These are phyloP conservation scores for Ostreobium quekettii DNA, from an alignment of 139 green algal species.

Conservation along the genomic window DNA sequence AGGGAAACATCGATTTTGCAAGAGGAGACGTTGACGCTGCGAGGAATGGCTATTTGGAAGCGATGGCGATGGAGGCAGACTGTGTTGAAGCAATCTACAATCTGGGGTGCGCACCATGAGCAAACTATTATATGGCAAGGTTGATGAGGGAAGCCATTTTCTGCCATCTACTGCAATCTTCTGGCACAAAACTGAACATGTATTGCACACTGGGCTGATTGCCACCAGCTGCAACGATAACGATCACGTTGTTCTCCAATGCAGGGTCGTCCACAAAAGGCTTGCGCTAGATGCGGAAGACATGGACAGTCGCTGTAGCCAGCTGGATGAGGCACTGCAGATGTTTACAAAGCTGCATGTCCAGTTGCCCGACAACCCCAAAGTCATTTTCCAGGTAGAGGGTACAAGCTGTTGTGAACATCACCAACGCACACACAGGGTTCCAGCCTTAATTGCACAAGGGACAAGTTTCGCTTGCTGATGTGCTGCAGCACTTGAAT, in stretches of 20 bases:
- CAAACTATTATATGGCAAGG: constrained; percentile 1
- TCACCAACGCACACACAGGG: too few relatives aligned
- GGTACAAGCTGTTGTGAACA: too few relatives aligned
- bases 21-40: constrained; percentile 37
- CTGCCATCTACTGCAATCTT: too few relatives aligned
- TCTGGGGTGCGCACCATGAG: constrained; percentile 34
- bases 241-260: too few relatives aligned
- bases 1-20: constrained; percentile 34
- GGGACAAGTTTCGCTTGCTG: too few relatives aligned
- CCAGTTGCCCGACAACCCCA: constrained; percentile 58
- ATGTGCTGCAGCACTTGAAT: too few relatives aligned
- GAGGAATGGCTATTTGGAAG: constrained; percentile 48
- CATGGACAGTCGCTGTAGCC: neutral
- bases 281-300: constrained; percentile 12
- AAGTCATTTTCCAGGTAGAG: constrained; percentile 51
- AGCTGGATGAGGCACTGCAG: constrained; percentile 37
- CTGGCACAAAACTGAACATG: neutral
- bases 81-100: constrained; percentile 74
- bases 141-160: neutral
- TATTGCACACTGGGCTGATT: too few relatives aligned
- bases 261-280: constrained; percentile 23
- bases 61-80: constrained; percentile 60
- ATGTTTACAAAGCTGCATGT: constrained; percentile 62
- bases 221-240: too few relatives aligned
- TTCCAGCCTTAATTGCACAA: too few relatives aligned